Conservation (phyloP, 2,329 filamentous ascomycete genomes). For the Fusarium drepaniforme region DNA sequence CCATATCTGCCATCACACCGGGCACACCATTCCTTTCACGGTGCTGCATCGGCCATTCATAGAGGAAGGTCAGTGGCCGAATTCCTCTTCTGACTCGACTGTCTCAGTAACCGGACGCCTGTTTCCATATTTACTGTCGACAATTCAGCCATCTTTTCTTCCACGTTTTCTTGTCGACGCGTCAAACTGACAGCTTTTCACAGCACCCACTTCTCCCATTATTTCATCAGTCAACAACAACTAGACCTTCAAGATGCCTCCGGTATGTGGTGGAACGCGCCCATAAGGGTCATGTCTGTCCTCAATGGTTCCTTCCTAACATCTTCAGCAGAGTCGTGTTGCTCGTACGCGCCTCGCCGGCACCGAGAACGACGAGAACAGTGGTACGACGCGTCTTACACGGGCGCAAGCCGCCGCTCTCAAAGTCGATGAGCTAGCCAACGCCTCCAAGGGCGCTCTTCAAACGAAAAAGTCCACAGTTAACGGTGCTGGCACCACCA, state of each 20-base stretch:
- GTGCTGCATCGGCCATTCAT: slow-evolving; percentile 49
- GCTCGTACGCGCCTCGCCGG: slow-evolving; percentile 80
- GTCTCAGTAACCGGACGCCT: slow-evolving; percentile 44
- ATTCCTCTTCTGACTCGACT: slow-evolving; percentile 45
- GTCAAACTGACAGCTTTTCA: slow-evolving; percentile 37
- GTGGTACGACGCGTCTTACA: slow-evolving; percentile 83
- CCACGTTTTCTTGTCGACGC: slow-evolving; percentile 35
- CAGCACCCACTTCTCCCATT: slow-evolving; percentile 36
- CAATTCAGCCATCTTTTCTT: slow-evolving; percentile 24
- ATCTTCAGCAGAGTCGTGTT: slow-evolving; percentile 69
- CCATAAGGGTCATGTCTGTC: neutral
- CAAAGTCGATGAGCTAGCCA: slow-evolving; percentile 71
- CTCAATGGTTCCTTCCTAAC: slow-evolving; percentile 21
- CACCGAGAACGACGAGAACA: slow-evolving; percentile 97
- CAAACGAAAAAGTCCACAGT: slow-evolving; percentile 77
- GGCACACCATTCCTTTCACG: slow-evolving; percentile 53
- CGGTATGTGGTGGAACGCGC: slow-evolving; percentile 47
- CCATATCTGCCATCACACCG: slow-evolving; percentile 39
- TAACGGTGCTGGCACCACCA: slow-evolving; percentile 61
- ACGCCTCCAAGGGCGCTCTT: slow-evolving; percentile 71
- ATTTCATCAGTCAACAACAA: slow-evolving; percentile 36
- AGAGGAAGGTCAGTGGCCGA: slow-evolving; percentile 52
- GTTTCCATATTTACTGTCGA: slow-evolving; percentile 12
- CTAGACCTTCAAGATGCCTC: slow-evolving; percentile 51
- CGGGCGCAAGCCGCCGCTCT: slow-evolving; percentile 89